Evolutionary conservation across 495 filamentous ascomycete genomes (phyloP).

Genomic region (Cercophora sp.): DNA sequence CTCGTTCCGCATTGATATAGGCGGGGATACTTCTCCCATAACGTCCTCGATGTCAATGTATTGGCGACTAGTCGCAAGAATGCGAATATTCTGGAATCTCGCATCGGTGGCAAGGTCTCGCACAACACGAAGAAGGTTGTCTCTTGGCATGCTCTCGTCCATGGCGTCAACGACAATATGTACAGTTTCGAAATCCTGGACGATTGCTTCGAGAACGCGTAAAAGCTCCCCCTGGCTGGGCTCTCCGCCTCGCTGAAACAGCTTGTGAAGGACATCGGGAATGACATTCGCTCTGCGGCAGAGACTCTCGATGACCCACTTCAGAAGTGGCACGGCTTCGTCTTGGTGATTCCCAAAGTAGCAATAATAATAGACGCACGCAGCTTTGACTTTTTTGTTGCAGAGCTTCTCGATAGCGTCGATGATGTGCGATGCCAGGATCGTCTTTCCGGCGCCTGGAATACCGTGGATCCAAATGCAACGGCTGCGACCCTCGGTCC

Average conservation of each 20-base stretch:
- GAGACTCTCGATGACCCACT: not conserved
- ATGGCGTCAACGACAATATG: not conserved
- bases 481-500: not conserved
- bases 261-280: not conserved
- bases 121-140: not conserved
- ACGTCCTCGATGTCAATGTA: constrained; percentile 4
- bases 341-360: not conserved
- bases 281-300: not conserved
- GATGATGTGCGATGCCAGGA: not conserved
- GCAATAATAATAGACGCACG: not conserved
- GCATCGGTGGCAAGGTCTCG: not conserved
- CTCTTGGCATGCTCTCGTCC: not conserved
- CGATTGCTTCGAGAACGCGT: not conserved
- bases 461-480: constrained; percentile 6
- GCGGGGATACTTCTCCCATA: not conserved
- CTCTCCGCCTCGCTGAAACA: not conserved
- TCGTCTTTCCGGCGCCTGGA: not conserved
- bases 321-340: not conserved
- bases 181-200: not conserved
- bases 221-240: not conserved
- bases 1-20: not conserved
- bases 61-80: not conserved
- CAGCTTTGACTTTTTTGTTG: not conserved
- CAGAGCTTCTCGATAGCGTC: not conserved
- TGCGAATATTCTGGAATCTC: not conserved